Base-by-base conservation (phyloP, 1,284 basidiomycete genomes). In the Malassezia slooffiae region DNA sequence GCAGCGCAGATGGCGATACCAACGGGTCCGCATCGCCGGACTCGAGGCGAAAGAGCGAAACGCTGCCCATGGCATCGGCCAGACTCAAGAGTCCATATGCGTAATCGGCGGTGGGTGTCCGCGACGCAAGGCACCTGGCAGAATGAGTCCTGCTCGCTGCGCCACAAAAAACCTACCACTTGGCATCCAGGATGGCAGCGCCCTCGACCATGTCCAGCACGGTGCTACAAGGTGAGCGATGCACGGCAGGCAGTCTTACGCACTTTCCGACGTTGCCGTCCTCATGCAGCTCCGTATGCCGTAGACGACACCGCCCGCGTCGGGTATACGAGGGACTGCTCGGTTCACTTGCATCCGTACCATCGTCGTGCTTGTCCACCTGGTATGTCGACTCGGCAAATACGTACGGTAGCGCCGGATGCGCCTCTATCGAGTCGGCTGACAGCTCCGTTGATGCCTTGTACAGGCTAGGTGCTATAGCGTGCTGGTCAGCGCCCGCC, bases 311-410 rank as follows among this genome's bases (percentile, higher is more conserved):
- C 30, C 55, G 59, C 1, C 62, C 62, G 3, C 54, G 48, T 2
- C 62, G 40, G 11, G 62, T 53, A 37, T 66, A 66, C 1, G 51
- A 46, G 4, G 59, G 57, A 13, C 50, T 48, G 7, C 22, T 43
- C 2, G 38, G 22, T 16, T 30, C 13, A 7, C 44, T 15, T 11
- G 39, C 20, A 31, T 47, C 9, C 29, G 29, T 22, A 6, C 30
- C 41, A 16, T 47, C 43, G 5, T 47, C 24, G 15, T 50, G 50
- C 39, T 69, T 51, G 37, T 67, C 62, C 8, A 69, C 61, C 33
- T 69, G 64, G 23, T 69, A 69, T 1, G 66, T 69, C 1, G 57
- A 63, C 5, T 66, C 52, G 3, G 60, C 66, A 44, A 67, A 69
- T 16, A 67, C 28, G 21, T 53, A 52, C 2, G 33, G 20, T 3